phyloP scores from a whole-genome alignment of 1,284 basidiomycete genomes.

The Cutaneotrichosporon mucoides region DNA sequence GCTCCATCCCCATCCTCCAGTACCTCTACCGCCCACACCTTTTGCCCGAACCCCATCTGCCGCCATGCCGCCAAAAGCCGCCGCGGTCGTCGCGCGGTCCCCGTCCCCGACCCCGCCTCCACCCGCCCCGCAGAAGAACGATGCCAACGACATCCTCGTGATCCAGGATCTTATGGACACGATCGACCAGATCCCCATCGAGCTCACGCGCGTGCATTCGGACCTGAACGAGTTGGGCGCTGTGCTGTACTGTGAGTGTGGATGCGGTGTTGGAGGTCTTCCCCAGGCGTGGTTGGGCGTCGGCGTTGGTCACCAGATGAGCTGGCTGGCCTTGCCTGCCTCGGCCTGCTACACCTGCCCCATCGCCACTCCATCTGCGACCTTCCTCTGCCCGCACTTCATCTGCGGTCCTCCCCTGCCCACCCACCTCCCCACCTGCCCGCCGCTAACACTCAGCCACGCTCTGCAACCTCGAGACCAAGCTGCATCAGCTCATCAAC shows the following conservation, averaged over 20 bases:
- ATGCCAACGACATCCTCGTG: slow-evolving; percentile 46
- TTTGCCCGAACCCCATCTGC: no score
- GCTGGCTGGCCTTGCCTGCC: no score
- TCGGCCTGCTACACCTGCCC: no score
- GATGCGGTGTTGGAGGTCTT: not conserved
- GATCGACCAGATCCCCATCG: slow-evolving; percentile 87
- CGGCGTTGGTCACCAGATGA: no score
- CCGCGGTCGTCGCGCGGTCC: slow-evolving; percentile 9
- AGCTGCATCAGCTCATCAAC: slow-evolving; percentile 67
- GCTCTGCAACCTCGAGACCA: slow-evolving; percentile 69
- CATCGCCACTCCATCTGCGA: not conserved
- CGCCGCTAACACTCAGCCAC: slow-evolving; percentile 53
- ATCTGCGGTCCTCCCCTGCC: not conserved
- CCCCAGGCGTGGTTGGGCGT: no score
- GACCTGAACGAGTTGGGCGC: slow-evolving; percentile 98
- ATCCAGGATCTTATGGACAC: slow-evolving; percentile 82
- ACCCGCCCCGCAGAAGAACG: slow-evolving; percentile 53
- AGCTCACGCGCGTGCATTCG: slow-evolving; percentile 88
- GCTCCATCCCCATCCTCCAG: no score
- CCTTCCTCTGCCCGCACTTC: not conserved
- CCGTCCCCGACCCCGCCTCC: slow-evolving; percentile 56
- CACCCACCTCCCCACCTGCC: not conserved
- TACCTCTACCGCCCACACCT: no score
- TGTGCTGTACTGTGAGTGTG: slow-evolving; percentile 67
- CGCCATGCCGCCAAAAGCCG: slow-evolving; percentile 37